Evolutionary conservation across 768 basidiomycete species (phyloP), one percentile per base, ranked within the genome.

Genomic region (Naganishia randhawae): DNA sequence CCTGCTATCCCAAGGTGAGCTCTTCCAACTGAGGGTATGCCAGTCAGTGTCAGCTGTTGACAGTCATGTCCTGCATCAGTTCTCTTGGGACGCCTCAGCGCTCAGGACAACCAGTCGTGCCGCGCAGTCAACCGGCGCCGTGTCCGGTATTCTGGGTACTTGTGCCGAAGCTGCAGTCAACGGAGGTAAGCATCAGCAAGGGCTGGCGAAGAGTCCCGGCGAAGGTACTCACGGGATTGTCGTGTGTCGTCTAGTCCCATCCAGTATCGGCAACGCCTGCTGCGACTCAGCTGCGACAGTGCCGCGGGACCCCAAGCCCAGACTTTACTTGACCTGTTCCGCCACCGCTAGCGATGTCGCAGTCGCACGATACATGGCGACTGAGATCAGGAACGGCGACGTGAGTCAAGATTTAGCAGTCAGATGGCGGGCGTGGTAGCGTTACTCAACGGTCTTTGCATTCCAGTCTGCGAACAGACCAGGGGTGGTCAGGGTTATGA

Each of bases 1-100:
- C 8, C 7, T 50, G 50, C 50, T 50, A 50, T 25, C 50, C 50
- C 50, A 50, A 50, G 50, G 50, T 50, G 19, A 50, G n/a, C n/a
- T n/a, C n/a, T n/a, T 50, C 19, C 7, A 16, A 25, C 8, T 50
- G n/a, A 8, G 50, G 27, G 27, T 50, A 7, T 9, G n/a, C 19
- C n/a, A 50, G 19, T 9, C n/a, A n/a, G n/a, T n/a, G 50, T 10
- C n/a, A 10, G 50, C 10, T n/a, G 27, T 25, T 50, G 50, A 50
- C 50, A n/a, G 19, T 50, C 19, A 7, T 50, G 8, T 50, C 27
- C 50, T 50, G 50, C 27, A 50, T 50, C n/a, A 50, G 50, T 50
- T n/a, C 7, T 16, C 8, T 10, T 10, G 50, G 50, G 50, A n/a
- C 27, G n/a, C n/a, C n/a, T 50, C 8, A 8, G 27, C 19, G 19